These are phyloP conservation scores for Apiotrichum laibachii DNA, from an alignment of 1,284 basidiomycete species.

Conservation along the genomic window DNA sequence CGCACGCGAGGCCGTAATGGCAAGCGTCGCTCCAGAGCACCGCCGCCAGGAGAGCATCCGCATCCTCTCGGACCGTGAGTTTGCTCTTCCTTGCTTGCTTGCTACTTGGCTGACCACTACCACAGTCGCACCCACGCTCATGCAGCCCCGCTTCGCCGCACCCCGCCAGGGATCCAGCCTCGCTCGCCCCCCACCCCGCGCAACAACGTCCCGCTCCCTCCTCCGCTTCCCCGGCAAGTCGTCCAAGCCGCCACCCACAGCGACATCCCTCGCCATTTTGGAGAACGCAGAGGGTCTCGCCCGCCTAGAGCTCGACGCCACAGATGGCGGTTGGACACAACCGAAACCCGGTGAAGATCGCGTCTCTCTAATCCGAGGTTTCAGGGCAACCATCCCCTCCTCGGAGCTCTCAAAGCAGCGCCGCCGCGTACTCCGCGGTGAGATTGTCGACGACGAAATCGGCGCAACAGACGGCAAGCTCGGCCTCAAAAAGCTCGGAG, in stretches of 20 bases:
- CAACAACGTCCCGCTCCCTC: slow-evolving; percentile 12
- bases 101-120: background rate
- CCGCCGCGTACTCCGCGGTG: slow-evolving; percentile 66
- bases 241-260: slow-evolving; percentile 59
- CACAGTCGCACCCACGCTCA: slow-evolving; percentile 80
- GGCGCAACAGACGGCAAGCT: slow-evolving; percentile 63
- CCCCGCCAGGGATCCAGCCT: background rate
- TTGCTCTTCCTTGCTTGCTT: no score
- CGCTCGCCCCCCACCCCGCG: slow-evolving; percentile 6
- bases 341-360: slow-evolving; percentile 51
- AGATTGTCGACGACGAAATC: slow-evolving; percentile 58
- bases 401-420: slow-evolving; percentile 72
- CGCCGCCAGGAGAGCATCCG: slow-evolving; percentile 45
- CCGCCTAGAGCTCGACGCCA: slow-evolving; percentile 65
- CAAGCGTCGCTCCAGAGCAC: slow-evolving; percentile 42
- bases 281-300: slow-evolving; percentile 77
- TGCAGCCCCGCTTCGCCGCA: slow-evolving; percentile 61
- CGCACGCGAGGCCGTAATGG: slow-evolving; percentile 49
- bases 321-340: slow-evolving; percentile 38
- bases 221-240: slow-evolving; percentile 60
- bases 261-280: slow-evolving; percentile 75
- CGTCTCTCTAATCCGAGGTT: slow-evolving; percentile 66
- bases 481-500: slow-evolving; percentile 73
- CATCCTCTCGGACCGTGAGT: slow-evolving; percentile 50
- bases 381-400: slow-evolving; percentile 86